Evolutionary conservation across 331 rosid genomes (phyloP).

Genomic region (Arachis monticola): DNA sequence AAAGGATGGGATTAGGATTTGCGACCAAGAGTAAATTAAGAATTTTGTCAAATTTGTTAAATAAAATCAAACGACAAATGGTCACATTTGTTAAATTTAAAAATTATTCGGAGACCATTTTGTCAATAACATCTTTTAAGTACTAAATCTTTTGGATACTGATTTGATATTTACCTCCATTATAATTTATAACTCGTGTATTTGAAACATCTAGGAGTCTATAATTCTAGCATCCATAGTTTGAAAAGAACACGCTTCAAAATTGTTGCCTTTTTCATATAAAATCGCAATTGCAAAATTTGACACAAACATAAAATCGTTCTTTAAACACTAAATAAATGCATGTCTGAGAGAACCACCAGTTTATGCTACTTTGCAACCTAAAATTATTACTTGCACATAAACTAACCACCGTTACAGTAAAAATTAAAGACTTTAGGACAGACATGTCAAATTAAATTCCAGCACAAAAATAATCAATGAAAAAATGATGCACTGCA

Average conservation of each 20-base stretch:
- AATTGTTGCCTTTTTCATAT: neutral
- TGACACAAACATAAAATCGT: neutral
- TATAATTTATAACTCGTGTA: too few species aligned
- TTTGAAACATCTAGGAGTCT: too few species aligned
- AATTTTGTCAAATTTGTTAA: too few species aligned
- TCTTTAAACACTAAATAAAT: neutral
- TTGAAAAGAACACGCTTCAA: neutral
- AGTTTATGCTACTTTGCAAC: conserved; percentile 27
- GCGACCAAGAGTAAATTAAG: too few species aligned
- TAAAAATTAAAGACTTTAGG: conserved; percentile 34
- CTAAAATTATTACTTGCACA: conserved; percentile 47
- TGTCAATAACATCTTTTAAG: too few species aligned
- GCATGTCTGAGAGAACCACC: conserved; percentile 1
- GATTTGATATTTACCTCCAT: too few species aligned
- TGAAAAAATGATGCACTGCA: conserved; percentile 83
- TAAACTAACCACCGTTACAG: conserved; percentile 38
- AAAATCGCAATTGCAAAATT: neutral
- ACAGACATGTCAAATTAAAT: conserved; percentile 57
- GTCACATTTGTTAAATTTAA: too few species aligned
- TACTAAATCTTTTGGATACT: too few species aligned
- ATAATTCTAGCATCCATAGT: too few species aligned
- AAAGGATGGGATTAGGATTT: too few species aligned
- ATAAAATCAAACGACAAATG: too few species aligned
- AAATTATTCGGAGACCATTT: too few species aligned
- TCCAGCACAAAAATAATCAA: conserved; percentile 87